Evolutionary conservation across 78 protist genomes (phyloP), one percentile per base, ranked within the genome.

Genomic region (Speleostelium caveatum): DNA sequence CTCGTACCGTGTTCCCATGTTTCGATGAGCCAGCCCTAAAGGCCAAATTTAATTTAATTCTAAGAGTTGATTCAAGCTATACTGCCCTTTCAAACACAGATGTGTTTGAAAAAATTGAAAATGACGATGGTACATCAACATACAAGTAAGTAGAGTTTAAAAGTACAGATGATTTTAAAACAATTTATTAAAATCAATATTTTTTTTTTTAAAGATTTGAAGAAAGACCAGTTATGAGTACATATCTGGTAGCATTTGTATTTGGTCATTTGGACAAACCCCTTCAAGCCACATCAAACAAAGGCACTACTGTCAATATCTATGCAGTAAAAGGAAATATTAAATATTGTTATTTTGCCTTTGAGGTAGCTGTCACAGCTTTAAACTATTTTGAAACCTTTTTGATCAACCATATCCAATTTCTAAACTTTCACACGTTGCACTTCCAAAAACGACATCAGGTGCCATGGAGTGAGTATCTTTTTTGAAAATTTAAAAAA

Each of bases 111-210:
- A 21, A 45, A 21, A 26, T 39, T 8, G 86, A 99, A 19, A 65
- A 93, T 10, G 97, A 97, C 86, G 96, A 69, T 97, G 98, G 16
- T 94, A 96, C 69, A 92, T 53, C 73, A 98, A 97, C 60, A 93
- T 63, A 35, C 36, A 63, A 8, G 72, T 63, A 63, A 36, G 39
- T 62, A 4, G n/a, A n/a, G n/a, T n/a, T n/a, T n/a, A n/a, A n/a
- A n/a, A n/a, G n/a, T n/a, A n/a, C n/a, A n/a, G n/a, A n/a, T n/a
- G n/a, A n/a, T n/a, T n/a, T n/a, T n/a, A n/a, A n/a, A n/a, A n/a
- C n/a, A n/a, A n/a, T n/a, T n/a, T n/a, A n/a, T n/a, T n/a, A n/a
- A n/a, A n/a, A n/a, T n/a, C n/a, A n/a, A n/a, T n/a, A n/a, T n/a
- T n/a, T n/a, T n/a, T n/a, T n/a, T n/a, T n/a, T n/a, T n/a, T n/a